Evolutionary conservation across 345 rosid genomes (phyloP).

Genomic region (Arabis hirsuta): DNA sequence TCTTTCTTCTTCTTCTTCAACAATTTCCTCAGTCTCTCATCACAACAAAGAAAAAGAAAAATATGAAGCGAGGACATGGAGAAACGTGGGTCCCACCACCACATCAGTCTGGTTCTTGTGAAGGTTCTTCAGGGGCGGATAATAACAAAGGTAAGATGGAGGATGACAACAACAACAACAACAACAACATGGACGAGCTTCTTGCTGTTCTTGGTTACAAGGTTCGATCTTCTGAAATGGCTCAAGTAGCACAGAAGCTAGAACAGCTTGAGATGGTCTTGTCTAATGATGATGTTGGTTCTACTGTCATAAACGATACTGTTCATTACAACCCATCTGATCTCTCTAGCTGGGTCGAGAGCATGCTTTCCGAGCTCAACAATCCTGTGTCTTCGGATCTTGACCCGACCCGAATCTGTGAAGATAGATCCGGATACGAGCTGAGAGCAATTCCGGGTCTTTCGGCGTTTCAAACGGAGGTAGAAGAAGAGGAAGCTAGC

Average conservation of each 20-base stretch:
- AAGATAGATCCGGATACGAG: slow-evolving; percentile 67
- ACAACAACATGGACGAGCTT: slow-evolving; percentile 79
- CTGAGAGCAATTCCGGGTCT: slow-evolving; percentile 78
- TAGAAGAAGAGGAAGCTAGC: slow-evolving; percentile 30
- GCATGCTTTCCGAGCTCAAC: slow-evolving; percentile 73
- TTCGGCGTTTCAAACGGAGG: slow-evolving; percentile 50
- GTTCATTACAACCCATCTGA: slow-evolving; percentile 88
- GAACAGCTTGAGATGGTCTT: slow-evolving; percentile 86
- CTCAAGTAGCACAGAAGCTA: slow-evolving; percentile 82
- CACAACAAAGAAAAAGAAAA: not conserved
- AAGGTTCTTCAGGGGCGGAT: slow-evolving; percentile 46
- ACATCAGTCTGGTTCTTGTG: slow-evolving; percentile 21
- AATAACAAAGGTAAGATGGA: slow-evolving; percentile 46
- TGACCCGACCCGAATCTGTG: slow-evolving; percentile 26
- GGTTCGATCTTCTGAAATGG: slow-evolving; percentile 84
- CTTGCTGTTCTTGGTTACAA: slow-evolving; percentile 85
- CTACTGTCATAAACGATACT: slow-evolving; percentile 60
- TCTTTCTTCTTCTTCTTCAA: not conserved
- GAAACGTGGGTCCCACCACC: slow-evolving; percentile 44
- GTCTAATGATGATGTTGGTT: slow-evolving; percentile 72
- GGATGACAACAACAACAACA: slow-evolving; percentile 50
- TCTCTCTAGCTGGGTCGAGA: slow-evolving; percentile 71
- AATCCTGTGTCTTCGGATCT: slow-evolving; percentile 47
- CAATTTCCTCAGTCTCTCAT: slow-evolving; percentile 25
- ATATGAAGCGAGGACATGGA: slow-evolving; percentile 70